A percentile compares a stretch with the other conserved stretches of the same genome.
These are phyloP conservation scores for Salix suchowensis DNA, from an alignment of 345 rosid species.

Conservation along the genomic window DNA sequence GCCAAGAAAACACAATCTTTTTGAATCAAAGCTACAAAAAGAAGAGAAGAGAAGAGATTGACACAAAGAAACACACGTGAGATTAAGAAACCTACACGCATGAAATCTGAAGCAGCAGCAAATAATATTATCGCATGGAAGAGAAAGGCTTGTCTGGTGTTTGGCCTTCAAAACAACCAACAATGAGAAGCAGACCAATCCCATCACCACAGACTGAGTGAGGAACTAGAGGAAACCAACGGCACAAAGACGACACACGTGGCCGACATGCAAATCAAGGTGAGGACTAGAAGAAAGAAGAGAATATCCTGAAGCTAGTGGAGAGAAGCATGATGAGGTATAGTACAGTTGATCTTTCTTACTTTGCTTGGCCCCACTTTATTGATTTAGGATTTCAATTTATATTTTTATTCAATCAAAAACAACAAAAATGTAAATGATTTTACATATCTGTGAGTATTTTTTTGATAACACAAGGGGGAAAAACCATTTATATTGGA, in stretches of 20 bases:
- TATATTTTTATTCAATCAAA: too few species aligned
- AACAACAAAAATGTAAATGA: too few species aligned
- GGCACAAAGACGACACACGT: slow-evolving; percentile 41
- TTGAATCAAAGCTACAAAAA: not conserved
- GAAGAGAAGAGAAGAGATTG: not conserved
- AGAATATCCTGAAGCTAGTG: slow-evolving; percentile 51
- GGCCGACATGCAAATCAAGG: slow-evolving; percentile 53
- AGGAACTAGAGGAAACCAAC: slow-evolving; percentile 13
- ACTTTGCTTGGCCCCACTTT: slow-evolving; percentile 21
- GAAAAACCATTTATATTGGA: too few species aligned
- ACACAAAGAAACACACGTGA: not conserved
- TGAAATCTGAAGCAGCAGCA: not conserved
- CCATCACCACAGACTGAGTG: slow-evolving; percentile 18
- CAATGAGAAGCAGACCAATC: slow-evolving; percentile 18
- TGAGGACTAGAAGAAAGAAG: slow-evolving; percentile 7
- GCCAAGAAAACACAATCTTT: not conserved
- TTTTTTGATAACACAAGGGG: too few species aligned
- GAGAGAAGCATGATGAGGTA: slow-evolving; percentile 42
- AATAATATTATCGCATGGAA: not conserved
- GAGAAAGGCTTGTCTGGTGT: slow-evolving; percentile 22
- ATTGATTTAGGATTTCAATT: not conserved
- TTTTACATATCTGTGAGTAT: too few species aligned
- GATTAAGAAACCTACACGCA: slow-evolving; percentile 6
- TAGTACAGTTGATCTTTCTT: slow-evolving; percentile 27
- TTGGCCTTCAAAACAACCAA: slow-evolving; percentile 50